A percentile compares a stretch with the other conserved stretches of the same genome.
phyloP scores from a whole-genome alignment of 2,329 filamentous ascomycete species.

The Coniochaeta ligniaria region DNA sequence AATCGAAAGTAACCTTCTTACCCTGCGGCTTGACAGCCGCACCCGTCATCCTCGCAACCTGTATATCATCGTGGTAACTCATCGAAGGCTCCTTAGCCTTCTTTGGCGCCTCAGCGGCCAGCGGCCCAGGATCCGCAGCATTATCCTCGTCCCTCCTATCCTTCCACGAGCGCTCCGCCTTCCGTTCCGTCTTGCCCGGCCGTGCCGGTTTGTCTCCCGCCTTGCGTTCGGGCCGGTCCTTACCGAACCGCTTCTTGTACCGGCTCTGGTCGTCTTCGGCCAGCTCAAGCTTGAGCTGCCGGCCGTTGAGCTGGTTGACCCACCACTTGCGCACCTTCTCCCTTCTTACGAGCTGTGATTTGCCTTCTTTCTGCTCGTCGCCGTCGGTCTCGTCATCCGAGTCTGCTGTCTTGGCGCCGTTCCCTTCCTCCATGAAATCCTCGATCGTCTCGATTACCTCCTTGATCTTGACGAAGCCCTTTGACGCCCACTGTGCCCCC shows the following conservation, averaged over 20 bases:
- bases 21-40: conserved; percentile 72
- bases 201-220: conserved; percentile 7
- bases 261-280: conserved; percentile 83
- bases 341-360: conserved; percentile 29
- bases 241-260: conserved; percentile 92
- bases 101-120: background rate
- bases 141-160: background rate
- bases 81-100: conserved; percentile 11
- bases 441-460: conserved; percentile 57
- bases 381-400: conserved; percentile 22
- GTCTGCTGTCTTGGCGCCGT: conserved; percentile 30
- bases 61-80: conserved; percentile 37
- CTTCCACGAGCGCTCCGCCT: background rate
- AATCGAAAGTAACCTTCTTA: conserved; percentile 78
- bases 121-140: background rate
- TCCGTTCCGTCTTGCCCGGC: conserved; percentile 12
- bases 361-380: conserved; percentile 9
- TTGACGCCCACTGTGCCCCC: conserved; percentile 68
- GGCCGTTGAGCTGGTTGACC: conserved; percentile 76
- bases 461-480: conserved; percentile 69
- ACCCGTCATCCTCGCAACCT: conserved; percentile 62
- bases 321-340: conserved; percentile 66
- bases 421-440: conserved; percentile 46
- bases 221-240: conserved; percentile 41
- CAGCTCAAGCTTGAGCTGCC: conserved; percentile 80